A percentile compares a stretch with the other conserved stretches of the same genome.
These are phyloP conservation scores for Oehlia diaphana DNA, from an alignment of 192 early-diverging fungal species.

Conservation along the genomic window DNA sequence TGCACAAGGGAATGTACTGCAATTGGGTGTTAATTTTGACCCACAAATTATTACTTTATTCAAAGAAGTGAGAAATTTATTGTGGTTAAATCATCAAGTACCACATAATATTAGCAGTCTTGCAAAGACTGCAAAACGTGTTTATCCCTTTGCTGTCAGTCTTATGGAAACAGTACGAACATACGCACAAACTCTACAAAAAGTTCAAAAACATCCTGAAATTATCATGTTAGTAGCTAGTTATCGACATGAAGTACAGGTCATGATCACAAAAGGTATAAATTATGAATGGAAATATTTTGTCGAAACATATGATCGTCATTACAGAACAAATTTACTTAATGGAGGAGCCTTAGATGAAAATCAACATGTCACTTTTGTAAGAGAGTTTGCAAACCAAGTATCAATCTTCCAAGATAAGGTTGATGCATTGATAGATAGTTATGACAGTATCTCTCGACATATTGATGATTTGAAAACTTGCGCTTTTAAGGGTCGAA, in stretches of 20 bases:
- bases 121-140: slow-evolving; percentile 93
- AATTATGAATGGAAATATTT: slow-evolving; percentile 94
- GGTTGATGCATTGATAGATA: slow-evolving; percentile 75
- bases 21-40: slow-evolving; percentile 94
- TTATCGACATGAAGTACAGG: slow-evolving; percentile 94
- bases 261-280: slow-evolving; percentile 76
- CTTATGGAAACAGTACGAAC: slow-evolving; percentile 94
- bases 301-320: slow-evolving; percentile 67
- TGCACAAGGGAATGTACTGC: slow-evolving; percentile 66
- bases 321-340: slow-evolving; percentile 43
- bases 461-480: slow-evolving; percentile 81
- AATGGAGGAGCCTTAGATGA: slow-evolving; percentile 52
- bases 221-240: slow-evolving; percentile 83
- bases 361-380: slow-evolving; percentile 89
- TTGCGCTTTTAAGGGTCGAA: slow-evolving; percentile 72
- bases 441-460: slow-evolving; percentile 80
- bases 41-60: slow-evolving; percentile 92
- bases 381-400: slow-evolving; percentile 87
- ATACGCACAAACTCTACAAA: slow-evolving; percentile 82
- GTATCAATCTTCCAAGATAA: slow-evolving; percentile 97
- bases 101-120: slow-evolving; percentile 87
- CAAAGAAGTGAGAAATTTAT: slow-evolving; percentile 97
- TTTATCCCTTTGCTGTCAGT: slow-evolving; percentile 98
- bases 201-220: slow-evolving; percentile 73
- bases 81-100: slow-evolving; percentile 95